These are phyloP conservation scores for Russula sp. DNA, from an alignment of 768 basidiomycete species.

Conservation along the genomic window DNA sequence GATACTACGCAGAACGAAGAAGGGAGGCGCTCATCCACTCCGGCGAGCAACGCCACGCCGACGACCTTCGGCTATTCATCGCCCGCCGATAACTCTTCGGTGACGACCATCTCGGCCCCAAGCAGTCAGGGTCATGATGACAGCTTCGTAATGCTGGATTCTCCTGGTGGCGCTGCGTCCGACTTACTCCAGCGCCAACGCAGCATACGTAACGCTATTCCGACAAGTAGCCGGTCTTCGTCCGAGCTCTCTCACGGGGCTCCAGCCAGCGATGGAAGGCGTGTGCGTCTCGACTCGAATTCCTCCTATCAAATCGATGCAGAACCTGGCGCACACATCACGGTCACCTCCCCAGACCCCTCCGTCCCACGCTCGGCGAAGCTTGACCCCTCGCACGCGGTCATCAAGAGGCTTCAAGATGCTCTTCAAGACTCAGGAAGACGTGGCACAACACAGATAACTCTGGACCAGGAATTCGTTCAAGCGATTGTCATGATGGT, in stretches of 20 bases:
- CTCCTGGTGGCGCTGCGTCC: background rate
- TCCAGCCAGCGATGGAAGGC: conserved; percentile 16
- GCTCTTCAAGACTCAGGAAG: conserved; percentile 54
- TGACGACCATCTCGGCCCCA: conserved; percentile 21
- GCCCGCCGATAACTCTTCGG: conserved; percentile 25
- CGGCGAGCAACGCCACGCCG: conserved; percentile 27
- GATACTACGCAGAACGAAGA: conserved; percentile 6
- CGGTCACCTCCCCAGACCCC: conserved; percentile 41
- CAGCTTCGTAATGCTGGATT: background rate
- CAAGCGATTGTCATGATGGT: conserved; percentile 63
- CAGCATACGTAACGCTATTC: background rate
- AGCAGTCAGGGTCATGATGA: conserved; percentile 18
- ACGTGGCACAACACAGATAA: conserved; percentile 53
- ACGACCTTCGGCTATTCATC: conserved; percentile 9
- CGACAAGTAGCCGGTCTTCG: conserved; percentile 27
- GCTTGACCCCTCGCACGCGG: conserved; percentile 40
- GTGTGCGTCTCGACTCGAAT: conserved; percentile 29
- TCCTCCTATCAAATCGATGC: conserved; percentile 25
- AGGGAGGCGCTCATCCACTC: conserved; percentile 23
- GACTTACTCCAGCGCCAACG: background rate
- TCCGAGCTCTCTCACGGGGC: conserved; percentile 30
- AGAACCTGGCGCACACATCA: conserved; percentile 34
- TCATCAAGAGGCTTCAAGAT: conserved; percentile 52
- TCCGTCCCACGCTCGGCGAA: conserved; percentile 28
- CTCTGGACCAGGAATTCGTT: conserved; percentile 67